phyloP scores from a whole-genome alignment of 1,139 yeast genomes.

The Candida sp. region DNA sequence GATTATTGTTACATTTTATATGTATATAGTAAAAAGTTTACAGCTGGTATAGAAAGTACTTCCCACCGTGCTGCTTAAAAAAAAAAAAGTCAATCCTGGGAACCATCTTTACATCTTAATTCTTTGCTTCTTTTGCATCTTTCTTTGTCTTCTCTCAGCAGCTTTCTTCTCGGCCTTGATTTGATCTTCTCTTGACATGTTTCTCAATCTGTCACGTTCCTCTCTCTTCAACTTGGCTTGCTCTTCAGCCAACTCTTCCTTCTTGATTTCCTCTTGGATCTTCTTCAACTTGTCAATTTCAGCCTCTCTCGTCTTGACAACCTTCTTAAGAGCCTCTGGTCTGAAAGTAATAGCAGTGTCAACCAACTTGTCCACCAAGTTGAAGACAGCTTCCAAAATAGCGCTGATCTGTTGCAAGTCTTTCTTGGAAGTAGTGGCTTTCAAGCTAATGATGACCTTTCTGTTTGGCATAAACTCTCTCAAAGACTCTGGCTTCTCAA shows the following conservation, averaged over 20 bases:
- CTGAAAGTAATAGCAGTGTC: constrained; percentile 49
- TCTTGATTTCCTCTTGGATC: constrained; percentile 60
- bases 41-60: neutral
- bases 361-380: constrained; percentile 56
- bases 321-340: constrained; percentile 77
- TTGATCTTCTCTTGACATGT: constrained; percentile 72
- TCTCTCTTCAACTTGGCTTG: constrained; percentile 73
- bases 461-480: constrained; percentile 59
- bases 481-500: constrained; percentile 62
- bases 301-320: constrained; percentile 73
- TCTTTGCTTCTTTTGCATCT: constrained; percentile 45
- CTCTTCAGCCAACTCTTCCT: constrained; percentile 71
- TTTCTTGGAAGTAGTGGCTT: constrained; percentile 46
- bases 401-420: constrained; percentile 52
- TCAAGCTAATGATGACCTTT: constrained; percentile 55
- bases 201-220: constrained; percentile 57
- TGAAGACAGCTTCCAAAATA: constrained; percentile 56
- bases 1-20: neutral
- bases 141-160: constrained; percentile 45
- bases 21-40: neutral
- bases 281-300: constrained; percentile 66
- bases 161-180: constrained; percentile 76
- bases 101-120: constrained; percentile 31
- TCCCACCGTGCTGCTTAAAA: neutral
- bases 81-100: neutral